phyloP scores from a whole-genome alignment of 2,329 filamentous ascomycete genomes.

The Colletotrichum noveboracense region DNA sequence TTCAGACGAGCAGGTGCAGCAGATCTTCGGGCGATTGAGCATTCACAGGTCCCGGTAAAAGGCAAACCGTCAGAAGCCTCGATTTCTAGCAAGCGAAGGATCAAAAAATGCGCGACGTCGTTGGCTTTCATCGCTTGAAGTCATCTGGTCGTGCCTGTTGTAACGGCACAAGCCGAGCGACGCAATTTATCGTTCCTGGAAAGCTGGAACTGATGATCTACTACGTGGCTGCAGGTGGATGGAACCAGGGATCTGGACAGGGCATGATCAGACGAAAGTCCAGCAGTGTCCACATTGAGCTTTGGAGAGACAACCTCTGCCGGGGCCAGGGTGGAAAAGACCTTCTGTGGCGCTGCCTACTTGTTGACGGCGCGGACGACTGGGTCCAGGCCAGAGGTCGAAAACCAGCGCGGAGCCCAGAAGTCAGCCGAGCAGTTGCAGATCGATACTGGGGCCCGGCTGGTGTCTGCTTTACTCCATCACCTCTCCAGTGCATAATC shows the following conservation, averaged over 20 bases:
- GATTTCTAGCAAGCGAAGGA: background rate
- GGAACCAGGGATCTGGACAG: background rate
- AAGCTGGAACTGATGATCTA: background rate
- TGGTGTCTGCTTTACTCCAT: background rate
- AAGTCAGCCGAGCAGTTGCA: constrained; percentile 2
- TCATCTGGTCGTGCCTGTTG: background rate
- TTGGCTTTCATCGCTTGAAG: background rate
- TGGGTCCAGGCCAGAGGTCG: background rate
- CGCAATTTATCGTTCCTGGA: background rate
- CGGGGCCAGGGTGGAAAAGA: constrained; percentile 2
- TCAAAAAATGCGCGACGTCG: no score
- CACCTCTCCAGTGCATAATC: background rate
- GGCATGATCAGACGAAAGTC: constrained; percentile 11
- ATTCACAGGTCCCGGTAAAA: background rate
- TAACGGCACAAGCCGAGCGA: background rate
- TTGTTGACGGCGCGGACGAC: background rate
- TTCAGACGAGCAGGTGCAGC: background rate
- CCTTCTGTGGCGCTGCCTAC: background rate
- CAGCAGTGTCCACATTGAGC: background rate
- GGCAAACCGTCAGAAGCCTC: background rate
- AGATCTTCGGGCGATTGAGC: background rate
- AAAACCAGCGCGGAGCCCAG: constrained; percentile 1
- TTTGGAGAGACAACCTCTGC: background rate
- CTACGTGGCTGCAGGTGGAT: background rate
- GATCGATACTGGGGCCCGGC: background rate